Conservation (phyloP, 2,329 filamentous ascomycete species). For the Claviceps paspali region DNA sequence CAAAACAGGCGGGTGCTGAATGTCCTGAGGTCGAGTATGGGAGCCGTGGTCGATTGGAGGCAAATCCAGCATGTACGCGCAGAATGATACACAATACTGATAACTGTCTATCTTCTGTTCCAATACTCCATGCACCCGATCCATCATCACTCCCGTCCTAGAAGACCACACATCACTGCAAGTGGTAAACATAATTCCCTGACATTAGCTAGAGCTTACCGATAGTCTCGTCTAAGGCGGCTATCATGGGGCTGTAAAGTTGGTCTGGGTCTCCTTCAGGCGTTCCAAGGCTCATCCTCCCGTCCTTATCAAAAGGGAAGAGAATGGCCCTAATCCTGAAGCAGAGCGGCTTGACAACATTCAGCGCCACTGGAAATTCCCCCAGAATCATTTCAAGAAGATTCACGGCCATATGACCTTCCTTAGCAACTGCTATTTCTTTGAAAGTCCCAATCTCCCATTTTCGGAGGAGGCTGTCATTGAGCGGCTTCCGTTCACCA, state of each 20-base stretch:
- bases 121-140: background rate
- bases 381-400: slow-evolving; percentile 5
- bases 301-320: slow-evolving; percentile 3
- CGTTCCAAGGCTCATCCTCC: slow-evolving; percentile 5
- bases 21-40: too few relatives aligned
- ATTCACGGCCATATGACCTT: slow-evolving; percentile 4
- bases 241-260: slow-evolving; percentile 7
- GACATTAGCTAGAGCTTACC: background rate
- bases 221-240: slow-evolving; percentile 6
- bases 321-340: slow-evolving; percentile 6
- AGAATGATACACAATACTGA: too few relatives aligned
- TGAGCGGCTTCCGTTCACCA: background rate
- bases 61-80: too few relatives aligned
- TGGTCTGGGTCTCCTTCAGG: slow-evolving; percentile 6
- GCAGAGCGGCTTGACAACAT: slow-evolving; percentile 9
- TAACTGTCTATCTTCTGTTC: too few relatives aligned
- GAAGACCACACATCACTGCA: background rate
- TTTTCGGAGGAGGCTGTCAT: slow-evolving; percentile 1
- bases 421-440: slow-evolving; percentile 4
- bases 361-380: slow-evolving; percentile 8
- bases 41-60: too few relatives aligned
- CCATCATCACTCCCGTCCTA: background rate
- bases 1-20: too few relatives aligned
- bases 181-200: background rate
- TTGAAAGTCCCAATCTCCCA: slow-evolving; percentile 7